A percentile compares a stretch with the other conserved stretches of the same genome.
Evolutionary conservation across 2,329 filamentous ascomycete species (phyloP).

Genomic region (Ophiostoma australiae): DNA sequence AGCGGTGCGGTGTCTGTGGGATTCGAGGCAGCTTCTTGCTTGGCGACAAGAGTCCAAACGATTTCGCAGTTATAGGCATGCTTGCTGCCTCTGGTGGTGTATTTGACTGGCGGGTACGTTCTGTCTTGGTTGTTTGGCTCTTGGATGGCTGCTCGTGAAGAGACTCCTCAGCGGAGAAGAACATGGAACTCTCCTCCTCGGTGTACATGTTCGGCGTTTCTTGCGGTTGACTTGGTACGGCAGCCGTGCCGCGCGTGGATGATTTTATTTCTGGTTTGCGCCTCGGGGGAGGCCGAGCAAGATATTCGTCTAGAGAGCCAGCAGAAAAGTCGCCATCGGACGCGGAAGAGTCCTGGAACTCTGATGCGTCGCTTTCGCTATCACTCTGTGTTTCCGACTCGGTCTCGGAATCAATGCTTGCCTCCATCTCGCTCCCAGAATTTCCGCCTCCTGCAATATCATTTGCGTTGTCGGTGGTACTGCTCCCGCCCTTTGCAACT

Average conservation of each 20-base stretch:
- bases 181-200: constrained; percentile 25
- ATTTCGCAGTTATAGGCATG: constrained; percentile 22
- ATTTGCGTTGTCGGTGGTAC: neutral
- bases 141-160: neutral
- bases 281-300: constrained; percentile 14
- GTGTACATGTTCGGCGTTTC: neutral
- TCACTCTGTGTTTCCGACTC: neutral
- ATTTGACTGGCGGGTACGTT: constrained; percentile 20
- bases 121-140: neutral
- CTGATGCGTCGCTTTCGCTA: constrained; percentile 21
- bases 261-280: neutral
- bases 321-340: constrained; percentile 12
- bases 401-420: neutral
- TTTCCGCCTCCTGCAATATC: neutral
- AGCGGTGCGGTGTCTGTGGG: constrained; percentile 50
- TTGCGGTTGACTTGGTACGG: neutral
- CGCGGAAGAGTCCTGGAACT: constrained; percentile 21
- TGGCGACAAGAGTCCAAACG: constrained; percentile 33
- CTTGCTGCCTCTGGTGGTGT: constrained; percentile 27
- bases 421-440: neutral
- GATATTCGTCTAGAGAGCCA: constrained; percentile 20
- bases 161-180: constrained; percentile 27
- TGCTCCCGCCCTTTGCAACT: neutral
- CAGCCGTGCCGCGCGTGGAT: neutral
- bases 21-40: constrained; percentile 40